Conservation (phyloP, 805 yeast genomes). For the Metschnikowia corniflorae region DNA sequence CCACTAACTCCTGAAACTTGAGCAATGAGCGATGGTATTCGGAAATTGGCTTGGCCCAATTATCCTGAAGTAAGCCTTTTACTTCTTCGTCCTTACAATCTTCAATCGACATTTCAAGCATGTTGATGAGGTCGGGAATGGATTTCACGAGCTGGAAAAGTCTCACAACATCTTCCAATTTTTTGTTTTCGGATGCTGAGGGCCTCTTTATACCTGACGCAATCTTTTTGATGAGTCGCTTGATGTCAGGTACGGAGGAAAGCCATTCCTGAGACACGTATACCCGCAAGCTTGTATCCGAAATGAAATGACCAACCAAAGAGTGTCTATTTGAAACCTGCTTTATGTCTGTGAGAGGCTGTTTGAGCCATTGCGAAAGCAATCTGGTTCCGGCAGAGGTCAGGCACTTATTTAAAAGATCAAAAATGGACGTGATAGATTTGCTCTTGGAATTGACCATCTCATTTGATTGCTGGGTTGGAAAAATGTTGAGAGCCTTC, state of each 20-base stretch:
- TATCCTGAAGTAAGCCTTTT: slow-evolving; percentile 37
- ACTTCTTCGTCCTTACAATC: slow-evolving; percentile 28
- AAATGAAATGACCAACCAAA: slow-evolving; percentile 70
- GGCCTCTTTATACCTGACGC: slow-evolving; percentile 28
- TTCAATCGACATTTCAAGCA: slow-evolving; percentile 43
- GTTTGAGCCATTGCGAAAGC: slow-evolving; percentile 92
- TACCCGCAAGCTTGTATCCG: slow-evolving; percentile 64
- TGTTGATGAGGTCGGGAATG: slow-evolving; percentile 63
- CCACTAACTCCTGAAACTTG: slow-evolving; percentile 81
- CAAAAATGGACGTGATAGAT: slow-evolving; percentile 58
- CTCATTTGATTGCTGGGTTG: slow-evolving; percentile 28
- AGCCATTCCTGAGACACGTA: slow-evolving; percentile 64
- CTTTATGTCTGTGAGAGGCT: slow-evolving; percentile 70
- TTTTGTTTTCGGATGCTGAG: slow-evolving; percentile 44
- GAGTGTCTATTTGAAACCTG: slow-evolving; percentile 67
- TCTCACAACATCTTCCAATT: slow-evolving; percentile 84
- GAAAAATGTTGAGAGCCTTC: slow-evolving; percentile 82
- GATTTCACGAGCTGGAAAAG: slow-evolving; percentile 74
- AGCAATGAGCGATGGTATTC: slow-evolving; percentile 48
- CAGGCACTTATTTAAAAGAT: slow-evolving; percentile 82
- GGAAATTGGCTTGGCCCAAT: slow-evolving; percentile 59
- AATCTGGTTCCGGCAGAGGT: slow-evolving; percentile 86
- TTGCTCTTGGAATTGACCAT: slow-evolving; percentile 21
- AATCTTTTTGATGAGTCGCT: slow-evolving; percentile 69
- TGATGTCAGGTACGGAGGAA: slow-evolving; percentile 76